A percentile compares a stretch with the other conserved stretches of the same genome.
These are phyloP conservation scores for Geotrichum histeridarum DNA, from an alignment of 1,139 yeast genomes.

Conservation along the genomic window DNA sequence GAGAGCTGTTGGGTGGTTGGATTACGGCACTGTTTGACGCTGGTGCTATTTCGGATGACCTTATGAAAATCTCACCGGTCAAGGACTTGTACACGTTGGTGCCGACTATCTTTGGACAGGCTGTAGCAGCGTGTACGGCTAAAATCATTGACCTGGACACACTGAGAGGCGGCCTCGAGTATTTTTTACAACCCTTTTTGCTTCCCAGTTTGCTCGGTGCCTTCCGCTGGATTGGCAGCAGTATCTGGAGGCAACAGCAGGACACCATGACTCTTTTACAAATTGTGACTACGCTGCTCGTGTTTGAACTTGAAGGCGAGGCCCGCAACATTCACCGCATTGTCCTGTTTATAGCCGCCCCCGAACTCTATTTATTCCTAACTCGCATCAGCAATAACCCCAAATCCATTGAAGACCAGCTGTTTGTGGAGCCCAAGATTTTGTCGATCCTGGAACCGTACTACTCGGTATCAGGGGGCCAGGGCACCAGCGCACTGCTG, in stretches of 20 bases:
- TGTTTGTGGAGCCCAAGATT: constrained; percentile 18
- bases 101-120: constrained; percentile 71
- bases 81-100: constrained; percentile 65
- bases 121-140: constrained; percentile 55
- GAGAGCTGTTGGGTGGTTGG: constrained; percentile 66
- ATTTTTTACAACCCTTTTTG: constrained; percentile 58
- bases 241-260: constrained; percentile 37
- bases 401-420: not conserved
- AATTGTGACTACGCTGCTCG: constrained; percentile 35
- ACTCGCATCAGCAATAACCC: constrained; percentile 18
- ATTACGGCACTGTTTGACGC: constrained; percentile 73
- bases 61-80: constrained; percentile 61
- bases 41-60: constrained; percentile 81
- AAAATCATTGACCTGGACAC: constrained; percentile 50
- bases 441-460: constrained; percentile 16
- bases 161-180: constrained; percentile 56
- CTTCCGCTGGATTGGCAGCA: constrained; percentile 39
- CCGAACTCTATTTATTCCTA: constrained; percentile 27
- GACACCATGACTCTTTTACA: constrained; percentile 34
- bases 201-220: constrained; percentile 45
- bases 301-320: constrained; percentile 39
- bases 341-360: constrained; percentile 34
- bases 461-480: constrained; percentile 3
- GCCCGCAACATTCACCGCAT: constrained; percentile 38
- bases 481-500: not conserved